Percentiles rank a stretch among this genome's conserved stretches.
Conservation (phyloP, 2,329 filamentous ascomycete genomes). For the Ascochyta pisi region DNA sequence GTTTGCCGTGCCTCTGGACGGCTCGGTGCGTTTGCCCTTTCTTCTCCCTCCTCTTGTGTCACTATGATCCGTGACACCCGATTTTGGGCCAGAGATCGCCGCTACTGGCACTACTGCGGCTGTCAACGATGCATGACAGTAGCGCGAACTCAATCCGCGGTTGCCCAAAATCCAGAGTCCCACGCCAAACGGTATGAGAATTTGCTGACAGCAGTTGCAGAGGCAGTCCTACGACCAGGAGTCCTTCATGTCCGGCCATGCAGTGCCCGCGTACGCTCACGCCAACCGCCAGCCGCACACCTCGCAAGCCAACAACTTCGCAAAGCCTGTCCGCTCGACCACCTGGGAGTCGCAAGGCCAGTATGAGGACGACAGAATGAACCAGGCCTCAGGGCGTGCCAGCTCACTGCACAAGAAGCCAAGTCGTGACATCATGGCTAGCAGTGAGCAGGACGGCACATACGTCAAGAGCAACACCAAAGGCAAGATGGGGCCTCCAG, state of each 20-base stretch:
- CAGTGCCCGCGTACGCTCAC: constrained; percentile 32
- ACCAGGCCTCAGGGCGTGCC: constrained; percentile 46
- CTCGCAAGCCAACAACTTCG: constrained; percentile 44
- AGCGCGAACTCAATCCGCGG: constrained; percentile 25
- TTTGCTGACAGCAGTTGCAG: constrained; percentile 36
- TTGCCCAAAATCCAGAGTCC: constrained; percentile 7
- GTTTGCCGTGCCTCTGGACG: constrained; percentile 48
- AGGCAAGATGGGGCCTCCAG: constrained; percentile 22
- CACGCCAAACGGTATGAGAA: constrained; percentile 1
- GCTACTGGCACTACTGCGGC: constrained; percentile 32
- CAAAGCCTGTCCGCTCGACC: constrained; percentile 39
- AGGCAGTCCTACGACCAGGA: constrained; percentile 41
- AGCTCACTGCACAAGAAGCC: constrained; percentile 49
- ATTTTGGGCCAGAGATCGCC: constrained; percentile 4
- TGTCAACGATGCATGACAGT: constrained; percentile 27
- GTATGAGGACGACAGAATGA: constrained; percentile 31
- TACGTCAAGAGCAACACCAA: constrained; percentile 47
- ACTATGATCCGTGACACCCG: not conserved
- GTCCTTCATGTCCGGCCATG: constrained; percentile 47
- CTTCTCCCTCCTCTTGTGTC: constrained; percentile 4
- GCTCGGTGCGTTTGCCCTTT: constrained; percentile 41
- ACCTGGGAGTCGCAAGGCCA: constrained; percentile 41
- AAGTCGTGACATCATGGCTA: constrained; percentile 52
- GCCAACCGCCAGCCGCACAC: constrained; percentile 43
- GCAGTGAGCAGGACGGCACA: constrained; percentile 55